phyloP scores from a whole-genome alignment of 129 eudicot genomes.

The Chrysanthemum makinoi region DNA sequence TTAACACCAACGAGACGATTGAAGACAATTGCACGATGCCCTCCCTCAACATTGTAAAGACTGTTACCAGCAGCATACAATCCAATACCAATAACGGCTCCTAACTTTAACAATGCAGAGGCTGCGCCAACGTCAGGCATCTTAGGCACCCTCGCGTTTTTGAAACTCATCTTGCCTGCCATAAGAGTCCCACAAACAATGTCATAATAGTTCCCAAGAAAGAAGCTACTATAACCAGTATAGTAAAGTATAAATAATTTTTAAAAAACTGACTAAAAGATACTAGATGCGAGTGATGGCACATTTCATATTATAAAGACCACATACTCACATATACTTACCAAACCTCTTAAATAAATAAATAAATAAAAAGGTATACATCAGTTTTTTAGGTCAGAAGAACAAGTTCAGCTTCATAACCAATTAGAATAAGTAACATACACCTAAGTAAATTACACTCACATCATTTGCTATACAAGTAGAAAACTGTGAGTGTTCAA shows the following conservation, averaged over 20 bases:
- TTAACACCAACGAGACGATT: conserved; percentile 65
- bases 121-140: conserved; percentile 59
- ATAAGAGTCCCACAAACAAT: background rate
- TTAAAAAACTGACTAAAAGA: background rate
- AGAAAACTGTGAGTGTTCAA: background rate
- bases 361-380: background rate
- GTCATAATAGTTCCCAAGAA: conserved; percentile 4
- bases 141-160: conserved; percentile 53
- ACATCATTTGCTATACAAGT: conserved; percentile 9
- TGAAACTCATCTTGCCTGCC: conserved; percentile 47
- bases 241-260: background rate
- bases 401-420: conserved; percentile 7
- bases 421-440: background rate
- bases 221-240: background rate
- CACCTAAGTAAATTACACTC: background rate
- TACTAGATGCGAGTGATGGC: background rate
- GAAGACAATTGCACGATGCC: conserved; percentile 71
- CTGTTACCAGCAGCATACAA: conserved; percentile 55
- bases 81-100: conserved; percentile 53
- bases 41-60: conserved; percentile 72
- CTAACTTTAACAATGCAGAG: conserved; percentile 56
- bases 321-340: conserved; percentile 7
- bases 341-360: background rate
- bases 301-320: background rate
- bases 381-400: background rate